These are phyloP conservation scores for Schwanniomyces polymorphus DNA, from an alignment of 805 yeast species.

Conservation along the genomic window DNA sequence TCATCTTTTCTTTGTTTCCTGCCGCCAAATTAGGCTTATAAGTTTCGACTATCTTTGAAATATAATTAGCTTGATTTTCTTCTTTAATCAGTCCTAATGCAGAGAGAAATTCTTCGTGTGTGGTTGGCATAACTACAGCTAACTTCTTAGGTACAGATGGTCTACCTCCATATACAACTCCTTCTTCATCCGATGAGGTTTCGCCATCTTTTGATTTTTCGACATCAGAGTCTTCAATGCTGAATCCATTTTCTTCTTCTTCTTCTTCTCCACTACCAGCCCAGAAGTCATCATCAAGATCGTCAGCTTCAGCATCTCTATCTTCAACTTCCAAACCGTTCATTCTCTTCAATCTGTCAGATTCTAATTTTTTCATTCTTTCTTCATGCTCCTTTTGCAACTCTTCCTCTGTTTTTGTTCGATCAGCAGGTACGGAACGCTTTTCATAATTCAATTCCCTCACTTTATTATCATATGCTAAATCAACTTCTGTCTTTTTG, in stretches of 20 bases:
- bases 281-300: constrained; percentile 70
- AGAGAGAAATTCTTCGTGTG: constrained; percentile 28
- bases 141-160: constrained; percentile 1
- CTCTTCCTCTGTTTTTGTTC: constrained; percentile 80
- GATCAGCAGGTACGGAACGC: constrained; percentile 77
- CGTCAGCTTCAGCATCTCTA: constrained; percentile 62
- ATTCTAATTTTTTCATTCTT: constrained; percentile 62
- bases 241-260: constrained; percentile 46
- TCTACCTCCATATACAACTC: constrained; percentile 15
- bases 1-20: constrained; percentile 79
- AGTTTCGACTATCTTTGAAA: constrained; percentile 55
- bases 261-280: constrained; percentile 47
- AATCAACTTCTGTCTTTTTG: constrained; percentile 39
- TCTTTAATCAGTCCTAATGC: constrained; percentile 33
- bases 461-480: constrained; percentile 65
- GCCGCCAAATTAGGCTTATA: constrained; percentile 77
- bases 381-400: constrained; percentile 57
- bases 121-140: constrained; percentile 27
- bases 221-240: constrained; percentile 29
- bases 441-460: constrained; percentile 67
- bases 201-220: constrained; percentile 36
- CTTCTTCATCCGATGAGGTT: constrained; percentile 22
- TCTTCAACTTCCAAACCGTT: constrained; percentile 56
- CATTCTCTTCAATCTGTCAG: constrained; percentile 72
- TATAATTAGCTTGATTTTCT: constrained; percentile 44